Conservation (phyloP, 2,329 filamentous ascomycete genomes). For the Cercospora citrullina region DNA sequence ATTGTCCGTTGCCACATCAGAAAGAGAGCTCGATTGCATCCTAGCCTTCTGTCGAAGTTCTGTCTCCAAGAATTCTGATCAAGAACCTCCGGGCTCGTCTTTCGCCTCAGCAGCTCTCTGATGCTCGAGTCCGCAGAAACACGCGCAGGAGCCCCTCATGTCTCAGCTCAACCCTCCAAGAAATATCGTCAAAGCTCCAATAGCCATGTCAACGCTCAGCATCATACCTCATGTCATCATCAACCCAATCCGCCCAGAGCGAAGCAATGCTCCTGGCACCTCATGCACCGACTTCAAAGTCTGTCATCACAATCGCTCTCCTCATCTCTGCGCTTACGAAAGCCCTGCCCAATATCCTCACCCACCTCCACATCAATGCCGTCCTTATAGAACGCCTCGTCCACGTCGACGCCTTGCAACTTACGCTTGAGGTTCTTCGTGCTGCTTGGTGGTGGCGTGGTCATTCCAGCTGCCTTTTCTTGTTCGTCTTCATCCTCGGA, state of each 20-base stretch:
- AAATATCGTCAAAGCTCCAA: neutral
- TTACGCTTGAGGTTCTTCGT: conserved; percentile 14
- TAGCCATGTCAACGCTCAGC: neutral
- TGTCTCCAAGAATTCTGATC: neutral
- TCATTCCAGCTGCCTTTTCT: neutral
- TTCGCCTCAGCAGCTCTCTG: neutral
- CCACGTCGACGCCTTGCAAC: conserved; percentile 5
- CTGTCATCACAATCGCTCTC: conserved; percentile 1
- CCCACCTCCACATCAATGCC: conserved; percentile 30
- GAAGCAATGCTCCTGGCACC: neutral
- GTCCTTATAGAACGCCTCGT: conserved; percentile 19
- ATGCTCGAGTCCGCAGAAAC: neutral
- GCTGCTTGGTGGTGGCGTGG: neutral
- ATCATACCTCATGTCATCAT: neutral
- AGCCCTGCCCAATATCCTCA: conserved; percentile 31
- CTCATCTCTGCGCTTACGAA: conserved; percentile 10
- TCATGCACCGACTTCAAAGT: neutral
- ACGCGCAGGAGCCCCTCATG: neutral
- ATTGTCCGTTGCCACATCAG: neutral
- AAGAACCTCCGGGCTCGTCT: neutral
- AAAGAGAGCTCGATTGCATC: neutral
- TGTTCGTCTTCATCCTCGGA: conserved; percentile 4
- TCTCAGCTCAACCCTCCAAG: neutral
- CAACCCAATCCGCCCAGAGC: neutral
- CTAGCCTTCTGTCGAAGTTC: neutral